These are phyloP conservation scores for Hibiscus mutabilis DNA, from an alignment of 345 rosid genomes.

Conservation along the genomic window DNA sequence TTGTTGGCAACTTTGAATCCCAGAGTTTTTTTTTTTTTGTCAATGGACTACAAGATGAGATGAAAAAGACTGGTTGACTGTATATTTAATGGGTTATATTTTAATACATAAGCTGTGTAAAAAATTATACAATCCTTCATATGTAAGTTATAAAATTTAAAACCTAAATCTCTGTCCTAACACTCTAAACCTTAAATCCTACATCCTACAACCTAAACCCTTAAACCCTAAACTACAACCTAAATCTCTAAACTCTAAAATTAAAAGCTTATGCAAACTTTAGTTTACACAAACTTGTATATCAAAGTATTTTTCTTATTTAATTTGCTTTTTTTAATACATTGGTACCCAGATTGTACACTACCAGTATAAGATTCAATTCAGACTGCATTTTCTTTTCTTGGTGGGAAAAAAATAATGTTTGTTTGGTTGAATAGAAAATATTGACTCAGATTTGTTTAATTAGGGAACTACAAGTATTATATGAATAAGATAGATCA, in stretches of 20 bases:
- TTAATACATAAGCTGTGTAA: too few relatives aligned
- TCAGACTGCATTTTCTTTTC: background rate
- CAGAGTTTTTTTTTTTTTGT: background rate
- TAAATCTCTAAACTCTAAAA: too few relatives aligned
- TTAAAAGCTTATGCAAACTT: too few relatives aligned
- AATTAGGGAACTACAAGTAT: background rate
- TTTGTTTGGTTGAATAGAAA: background rate
- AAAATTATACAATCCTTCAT: too few relatives aligned
- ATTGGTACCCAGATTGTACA: background rate
- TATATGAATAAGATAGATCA: background rate
- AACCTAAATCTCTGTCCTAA: too few relatives aligned
- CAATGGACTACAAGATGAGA: background rate
- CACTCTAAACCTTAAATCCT: too few relatives aligned
- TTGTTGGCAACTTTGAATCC: background rate
- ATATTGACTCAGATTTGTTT: background rate
- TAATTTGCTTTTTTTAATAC: too few relatives aligned
- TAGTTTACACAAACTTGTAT: too few relatives aligned
- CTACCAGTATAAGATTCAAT: background rate
- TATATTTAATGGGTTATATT: background rate
- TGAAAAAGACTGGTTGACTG: background rate
- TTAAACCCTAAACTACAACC: too few relatives aligned
- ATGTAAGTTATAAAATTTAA: too few relatives aligned
- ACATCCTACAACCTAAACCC: too few relatives aligned
- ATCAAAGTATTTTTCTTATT: too few relatives aligned
- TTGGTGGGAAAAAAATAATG: background rate